Evolutionary conservation across 75 land plant genomes (phyloP).

Genomic region (Cunninghamia lanceolata): DNA sequence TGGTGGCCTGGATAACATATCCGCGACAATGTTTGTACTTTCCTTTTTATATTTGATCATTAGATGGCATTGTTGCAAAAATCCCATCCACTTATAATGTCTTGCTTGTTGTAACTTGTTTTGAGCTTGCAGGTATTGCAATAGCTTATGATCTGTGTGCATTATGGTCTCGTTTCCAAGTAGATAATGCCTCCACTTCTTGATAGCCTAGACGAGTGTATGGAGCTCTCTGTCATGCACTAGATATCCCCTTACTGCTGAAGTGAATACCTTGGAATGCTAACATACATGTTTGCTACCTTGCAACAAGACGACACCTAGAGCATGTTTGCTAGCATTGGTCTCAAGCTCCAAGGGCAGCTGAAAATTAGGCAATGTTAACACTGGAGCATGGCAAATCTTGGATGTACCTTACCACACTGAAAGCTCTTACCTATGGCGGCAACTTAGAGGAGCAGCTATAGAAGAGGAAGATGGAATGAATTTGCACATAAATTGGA

Average conservation of each 20-base stretch:
- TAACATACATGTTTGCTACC: not conserved
- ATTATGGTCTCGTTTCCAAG: not conserved
- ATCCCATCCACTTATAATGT: not conserved
- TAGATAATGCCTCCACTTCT: not conserved
- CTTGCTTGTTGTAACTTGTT: not conserved
- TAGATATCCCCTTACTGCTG: not conserved
- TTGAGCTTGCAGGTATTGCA: not conserved
- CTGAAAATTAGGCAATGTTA: not conserved
- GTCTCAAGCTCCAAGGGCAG: not conserved
- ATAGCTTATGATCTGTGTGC: not conserved
- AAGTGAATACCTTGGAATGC: not conserved
- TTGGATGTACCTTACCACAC: not conserved
- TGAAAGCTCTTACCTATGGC: not conserved
- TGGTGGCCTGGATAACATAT: not conserved
- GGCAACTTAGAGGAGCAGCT: not conserved
- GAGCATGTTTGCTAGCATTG: not conserved
- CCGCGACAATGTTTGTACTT: not conserved
- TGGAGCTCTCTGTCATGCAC: not conserved
- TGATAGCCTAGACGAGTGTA: not conserved
- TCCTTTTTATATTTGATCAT: not conserved
- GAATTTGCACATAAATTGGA: not conserved
- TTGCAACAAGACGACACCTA: not conserved
- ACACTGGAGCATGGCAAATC: not conserved
- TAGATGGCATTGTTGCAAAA: not conserved
- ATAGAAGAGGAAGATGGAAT: too few species aligned